Conservation (phyloP, 148 eudicot species). For the Vaccinium darrowii region DNA sequence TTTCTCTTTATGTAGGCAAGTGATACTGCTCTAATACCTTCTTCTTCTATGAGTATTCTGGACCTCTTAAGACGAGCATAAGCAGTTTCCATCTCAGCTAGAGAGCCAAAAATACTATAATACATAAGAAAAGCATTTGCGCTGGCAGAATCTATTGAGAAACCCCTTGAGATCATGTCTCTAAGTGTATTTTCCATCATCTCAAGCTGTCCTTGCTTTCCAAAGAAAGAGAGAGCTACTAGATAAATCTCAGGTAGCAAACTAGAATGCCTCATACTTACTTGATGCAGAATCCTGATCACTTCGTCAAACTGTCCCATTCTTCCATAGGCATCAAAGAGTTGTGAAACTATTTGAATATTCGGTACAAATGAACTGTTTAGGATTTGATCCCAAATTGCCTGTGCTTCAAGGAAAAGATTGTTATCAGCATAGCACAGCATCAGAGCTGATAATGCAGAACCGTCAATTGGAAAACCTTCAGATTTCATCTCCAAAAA, state of each 20-base stretch:
- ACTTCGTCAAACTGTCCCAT: slow-evolving; percentile 40
- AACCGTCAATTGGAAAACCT: slow-evolving; percentile 19
- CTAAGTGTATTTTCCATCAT: slow-evolving; percentile 57
- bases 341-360: slow-evolving; percentile 40
- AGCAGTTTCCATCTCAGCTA: slow-evolving; percentile 59
- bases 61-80: slow-evolving; percentile 67
- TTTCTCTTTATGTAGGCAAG: slow-evolving; percentile 54
- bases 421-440: slow-evolving; percentile 53
- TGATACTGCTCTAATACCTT: slow-evolving; percentile 61
- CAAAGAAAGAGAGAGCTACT: slow-evolving; percentile 58
- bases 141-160: slow-evolving; percentile 53
- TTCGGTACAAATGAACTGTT: slow-evolving; percentile 50
- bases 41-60: slow-evolving; percentile 63
- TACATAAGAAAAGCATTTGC: slow-evolving; percentile 70
- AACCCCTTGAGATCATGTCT: slow-evolving; percentile 73
- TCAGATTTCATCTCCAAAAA: slow-evolving; percentile 23
- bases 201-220: slow-evolving; percentile 61
- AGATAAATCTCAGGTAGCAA: slow-evolving; percentile 47
- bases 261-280: slow-evolving; percentile 39
- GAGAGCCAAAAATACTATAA: slow-evolving; percentile 62
- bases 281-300: slow-evolving; percentile 42
- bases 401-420: slow-evolving; percentile 40
- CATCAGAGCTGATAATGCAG: slow-evolving; percentile 40
- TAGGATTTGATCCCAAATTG: slow-evolving; percentile 53
- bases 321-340: slow-evolving; percentile 52